Conservation (phyloP, 1,139 yeast genomes). For the Trichomonascaceae sp. region DNA sequence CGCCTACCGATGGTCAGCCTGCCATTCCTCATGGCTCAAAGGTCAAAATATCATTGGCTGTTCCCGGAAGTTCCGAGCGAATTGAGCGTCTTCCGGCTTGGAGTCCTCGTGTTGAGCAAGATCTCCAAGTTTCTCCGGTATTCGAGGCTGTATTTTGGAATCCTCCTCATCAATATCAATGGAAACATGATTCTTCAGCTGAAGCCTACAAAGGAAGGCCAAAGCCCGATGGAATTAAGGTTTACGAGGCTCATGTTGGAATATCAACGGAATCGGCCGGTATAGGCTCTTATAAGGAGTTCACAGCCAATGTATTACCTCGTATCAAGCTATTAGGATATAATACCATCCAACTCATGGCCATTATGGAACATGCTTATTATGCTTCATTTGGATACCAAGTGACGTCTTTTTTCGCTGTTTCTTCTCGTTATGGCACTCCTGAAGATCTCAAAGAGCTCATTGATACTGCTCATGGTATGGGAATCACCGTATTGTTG, state of each 20-base stretch:
- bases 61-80: slow-evolving; percentile 56
- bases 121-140: slow-evolving; percentile 42
- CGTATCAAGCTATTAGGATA: slow-evolving; percentile 78
- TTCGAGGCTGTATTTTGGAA: slow-evolving; percentile 95
- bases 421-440: slow-evolving; percentile 83
- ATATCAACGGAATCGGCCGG: slow-evolving; percentile 87
- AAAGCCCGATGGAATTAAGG: slow-evolving; percentile 64
- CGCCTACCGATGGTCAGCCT: slow-evolving; percentile 44
- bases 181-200: slow-evolving; percentile 45
- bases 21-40: slow-evolving; percentile 78
- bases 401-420: slow-evolving; percentile 86
- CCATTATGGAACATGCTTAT: slow-evolving; percentile 97
- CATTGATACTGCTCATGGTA: slow-evolving; percentile 83
- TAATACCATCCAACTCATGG: slow-evolving; percentile 93
- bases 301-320: slow-evolving; percentile 76
- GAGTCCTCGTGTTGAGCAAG: slow-evolving; percentile 76
- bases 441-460: slow-evolving; percentile 92
- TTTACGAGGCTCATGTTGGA: slow-evolving; percentile 95
- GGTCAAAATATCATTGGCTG: slow-evolving; percentile 64
- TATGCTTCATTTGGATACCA: slow-evolving; percentile 97
- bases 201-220: slow-evolving; percentile 25
- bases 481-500: slow-evolving; percentile 78
- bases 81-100: slow-evolving; percentile 86
- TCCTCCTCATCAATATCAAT: slow-evolving; percentile 54
- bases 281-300: slow-evolving; percentile 79